Conservation (phyloP, 2,329 filamentous ascomycete species). For the Diaporthe vexans region DNA sequence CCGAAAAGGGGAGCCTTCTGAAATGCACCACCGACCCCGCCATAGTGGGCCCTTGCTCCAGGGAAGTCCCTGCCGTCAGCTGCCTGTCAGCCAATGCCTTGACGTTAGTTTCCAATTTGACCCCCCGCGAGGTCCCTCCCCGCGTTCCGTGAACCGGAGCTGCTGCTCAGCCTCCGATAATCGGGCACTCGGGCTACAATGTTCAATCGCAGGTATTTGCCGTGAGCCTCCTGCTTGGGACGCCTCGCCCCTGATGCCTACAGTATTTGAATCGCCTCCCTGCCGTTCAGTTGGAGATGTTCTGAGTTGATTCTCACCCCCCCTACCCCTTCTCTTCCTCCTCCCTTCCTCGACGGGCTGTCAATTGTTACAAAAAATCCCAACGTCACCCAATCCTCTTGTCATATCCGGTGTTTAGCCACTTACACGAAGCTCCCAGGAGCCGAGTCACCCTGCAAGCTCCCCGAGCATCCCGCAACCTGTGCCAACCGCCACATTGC, state of each 20-base stretch:
- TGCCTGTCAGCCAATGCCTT: conserved; percentile 47
- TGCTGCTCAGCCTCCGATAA: conserved; percentile 49
- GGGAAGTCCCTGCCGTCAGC: conserved; percentile 32
- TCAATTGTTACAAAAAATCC: background rate
- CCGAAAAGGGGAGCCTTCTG: conserved; percentile 1
- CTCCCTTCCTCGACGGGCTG: background rate
- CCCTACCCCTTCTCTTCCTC: background rate
- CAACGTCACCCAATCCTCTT: background rate
- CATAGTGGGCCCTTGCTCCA: conserved; percentile 9
- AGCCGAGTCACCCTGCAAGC: conserved; percentile 4
- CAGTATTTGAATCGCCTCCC: background rate
- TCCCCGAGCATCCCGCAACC: background rate
- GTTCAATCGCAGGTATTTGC: conserved; percentile 27
- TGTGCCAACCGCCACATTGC: conserved; percentile 30
- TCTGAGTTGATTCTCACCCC: background rate
- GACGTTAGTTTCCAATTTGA: conserved; percentile 49
- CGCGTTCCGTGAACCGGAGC: conserved; percentile 55
- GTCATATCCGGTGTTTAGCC: background rate
- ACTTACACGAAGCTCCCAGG: conserved; percentile 26
- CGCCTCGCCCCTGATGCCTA: conserved; percentile 9
- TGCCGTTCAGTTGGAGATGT: background rate
- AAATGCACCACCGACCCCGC: conserved; percentile 12
- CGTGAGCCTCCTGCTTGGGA: conserved; percentile 21
- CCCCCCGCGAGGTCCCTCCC: conserved; percentile 47
- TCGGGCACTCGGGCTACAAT: conserved; percentile 45